A percentile compares a stretch with the other conserved stretches of the same genome.
These are phyloP conservation scores for Yamadazyma blattariae DNA, from an alignment of 1,139 yeast genomes.

Conservation along the genomic window DNA sequence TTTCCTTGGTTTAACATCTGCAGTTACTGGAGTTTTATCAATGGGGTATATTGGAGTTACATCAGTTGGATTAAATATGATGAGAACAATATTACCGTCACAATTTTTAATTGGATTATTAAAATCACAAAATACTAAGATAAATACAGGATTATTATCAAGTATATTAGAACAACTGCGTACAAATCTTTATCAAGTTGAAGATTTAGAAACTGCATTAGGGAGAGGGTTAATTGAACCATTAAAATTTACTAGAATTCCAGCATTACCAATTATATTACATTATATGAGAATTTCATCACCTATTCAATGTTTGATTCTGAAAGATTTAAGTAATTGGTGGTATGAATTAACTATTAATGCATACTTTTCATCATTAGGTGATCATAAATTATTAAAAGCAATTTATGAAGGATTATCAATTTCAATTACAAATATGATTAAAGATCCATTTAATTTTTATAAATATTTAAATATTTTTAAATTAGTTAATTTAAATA, in stretches of 20 bases:
- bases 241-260: constrained; percentile 38
- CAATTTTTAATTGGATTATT: constrained; percentile 31
- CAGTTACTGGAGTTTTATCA: constrained; percentile 40
- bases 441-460: constrained; percentile 11
- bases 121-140: constrained; percentile 12
- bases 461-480: constrained; percentile 14
- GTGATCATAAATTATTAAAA: constrained; percentile 31
- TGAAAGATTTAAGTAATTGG: constrained; percentile 18
- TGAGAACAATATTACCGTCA: constrained; percentile 38
- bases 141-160: constrained; percentile 12
- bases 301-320: constrained; percentile 26
- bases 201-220: constrained; percentile 32
- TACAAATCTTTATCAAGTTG: constrained; percentile 21
- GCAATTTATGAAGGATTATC: constrained; percentile 15
- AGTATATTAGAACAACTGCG: constrained; percentile 16
- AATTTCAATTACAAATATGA: constrained; percentile 5
- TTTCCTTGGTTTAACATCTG: constrained; percentile 38
- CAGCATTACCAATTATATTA: constrained; percentile 38
- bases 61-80: constrained; percentile 38
- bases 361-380: constrained; percentile 39
- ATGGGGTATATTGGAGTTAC: constrained; percentile 44
- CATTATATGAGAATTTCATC: constrained; percentile 42
- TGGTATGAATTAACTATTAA: constrained; percentile 34
- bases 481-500: constrained; percentile 27
- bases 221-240: constrained; percentile 38